Evolutionary conservation across 495 filamentous ascomycete genomes (phyloP), one percentile per base, ranked within the genome.

Genomic region (Cryomyces minteri): DNA sequence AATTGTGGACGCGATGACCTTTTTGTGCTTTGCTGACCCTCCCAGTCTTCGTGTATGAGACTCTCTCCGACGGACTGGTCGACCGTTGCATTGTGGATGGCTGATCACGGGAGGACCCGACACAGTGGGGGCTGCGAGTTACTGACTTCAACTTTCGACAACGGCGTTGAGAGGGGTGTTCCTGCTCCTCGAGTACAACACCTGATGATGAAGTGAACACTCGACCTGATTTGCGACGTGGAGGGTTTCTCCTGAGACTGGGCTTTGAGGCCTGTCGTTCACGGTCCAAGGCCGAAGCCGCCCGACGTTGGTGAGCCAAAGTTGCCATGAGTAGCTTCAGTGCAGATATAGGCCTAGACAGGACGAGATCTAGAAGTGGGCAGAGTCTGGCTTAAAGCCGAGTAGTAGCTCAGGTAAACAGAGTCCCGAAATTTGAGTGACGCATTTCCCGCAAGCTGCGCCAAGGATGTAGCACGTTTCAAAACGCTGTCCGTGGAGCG

Each of bases 21-120:
- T 64, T 64, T 47, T 59, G 57, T 14, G 61, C 61, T 48, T 61
- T 64, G 48, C 61, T 64, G 44, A 62, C 56, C 5, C 61, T 52
- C 8, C 60, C 60, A 30, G 60, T 62, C 47, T 51, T 53, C 12
- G 61, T 64, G 43, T 59, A 61, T 34, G 49, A 51, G 40, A 62
- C 49, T 4, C 53, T 18, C n/a, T 34, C 43, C 34, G 12, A 37
- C 9, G 34, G 34, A 9, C 12, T 37, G 34, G 34, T 12, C 34
- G 12, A 37, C 34, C 34, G 34, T 37, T 37, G 34, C 34, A 37
- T 37, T 37, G 34, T 37, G 34, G 12, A 37, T 9, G 34, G 12
- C 12, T 9, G 9, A 9, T 37, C 34, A 37, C 34, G 34, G 34
- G 8, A 9, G 34, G 34, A 37, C 9, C 34, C 34, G 34, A 25